These are phyloP conservation scores for Cryptococcus wingfieldii DNA, from an alignment of 1,284 basidiomycete species.

Conservation along the genomic window DNA sequence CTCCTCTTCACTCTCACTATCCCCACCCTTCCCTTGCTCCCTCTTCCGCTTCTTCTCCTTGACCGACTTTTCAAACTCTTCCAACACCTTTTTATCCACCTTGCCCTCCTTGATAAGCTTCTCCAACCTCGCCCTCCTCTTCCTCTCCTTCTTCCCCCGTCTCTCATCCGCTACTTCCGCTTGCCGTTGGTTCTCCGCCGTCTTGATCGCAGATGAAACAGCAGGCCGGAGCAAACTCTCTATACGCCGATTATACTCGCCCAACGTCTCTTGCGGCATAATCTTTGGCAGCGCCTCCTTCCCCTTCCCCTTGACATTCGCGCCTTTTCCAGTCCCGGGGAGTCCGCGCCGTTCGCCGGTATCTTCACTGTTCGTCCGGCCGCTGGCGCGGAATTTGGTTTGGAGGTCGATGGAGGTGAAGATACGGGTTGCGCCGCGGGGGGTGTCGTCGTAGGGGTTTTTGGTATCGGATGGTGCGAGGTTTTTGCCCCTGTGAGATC, in stretches of 20 bases:
- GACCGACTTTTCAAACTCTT: conserved; percentile 7
- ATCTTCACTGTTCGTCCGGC: conserved; percentile 35
- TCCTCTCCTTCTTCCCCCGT: conserved; percentile 24
- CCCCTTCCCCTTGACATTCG: conserved; percentile 3
- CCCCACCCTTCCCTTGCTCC: conserved; percentile 7
- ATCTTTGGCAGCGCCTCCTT: conserved; percentile 16
- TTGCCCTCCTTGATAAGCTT: conserved; percentile 11
- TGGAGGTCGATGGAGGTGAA: conserved; percentile 38
- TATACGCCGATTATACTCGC: conserved; percentile 46
- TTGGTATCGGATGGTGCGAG: conserved; percentile 28
- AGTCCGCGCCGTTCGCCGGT: conserved; percentile 25
- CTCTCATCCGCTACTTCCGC: conserved; percentile 19
- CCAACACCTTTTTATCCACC: conserved; percentile 10
- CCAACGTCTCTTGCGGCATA: conserved; percentile 30
- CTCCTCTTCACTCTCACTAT: conserved; percentile 1
- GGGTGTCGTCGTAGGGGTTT: conserved; percentile 34
- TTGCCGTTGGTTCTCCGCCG: conserved; percentile 29
- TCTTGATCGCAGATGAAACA: conserved; percentile 43
- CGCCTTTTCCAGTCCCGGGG: background rate
- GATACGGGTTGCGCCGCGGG: conserved; percentile 39
- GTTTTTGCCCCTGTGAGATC: conserved; percentile 37
- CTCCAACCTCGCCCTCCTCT: conserved; percentile 8
- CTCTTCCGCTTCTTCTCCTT: conserved; percentile 9
- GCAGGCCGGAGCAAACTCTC: conserved; percentile 39
- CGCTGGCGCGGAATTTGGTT: conserved; percentile 32